These are phyloP conservation scores for Fusarium brachygibbosum DNA, from an alignment of 2,329 filamentous ascomycete genomes.

Conservation along the genomic window DNA sequence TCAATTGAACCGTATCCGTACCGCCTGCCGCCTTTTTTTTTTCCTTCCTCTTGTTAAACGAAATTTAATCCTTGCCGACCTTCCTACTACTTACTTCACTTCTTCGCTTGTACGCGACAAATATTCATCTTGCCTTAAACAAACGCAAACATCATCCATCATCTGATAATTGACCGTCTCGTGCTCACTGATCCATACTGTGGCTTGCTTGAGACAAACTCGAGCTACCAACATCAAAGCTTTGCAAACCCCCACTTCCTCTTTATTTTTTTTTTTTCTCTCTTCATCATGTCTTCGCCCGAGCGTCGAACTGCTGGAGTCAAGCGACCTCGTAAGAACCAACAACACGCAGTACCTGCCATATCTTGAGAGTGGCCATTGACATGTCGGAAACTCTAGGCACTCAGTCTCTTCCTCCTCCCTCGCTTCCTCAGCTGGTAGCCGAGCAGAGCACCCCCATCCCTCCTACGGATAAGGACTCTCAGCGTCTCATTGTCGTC, in stretches of 20 bases:
- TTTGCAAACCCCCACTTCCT: conserved; percentile 19
- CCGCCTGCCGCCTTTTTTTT: conserved; percentile 14
- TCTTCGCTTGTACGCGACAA: conserved; percentile 21
- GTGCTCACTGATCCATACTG: conserved; percentile 16
- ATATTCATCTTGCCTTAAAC: neutral
- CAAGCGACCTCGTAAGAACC: conserved; percentile 60
- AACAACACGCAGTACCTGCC: conserved; percentile 5
- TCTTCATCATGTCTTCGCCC: conserved; percentile 56
- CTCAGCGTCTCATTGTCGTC: conserved; percentile 92
- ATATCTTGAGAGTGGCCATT: conserved; percentile 23
- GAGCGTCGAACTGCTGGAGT: conserved; percentile 57
- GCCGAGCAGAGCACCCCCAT: conserved; percentile 94
- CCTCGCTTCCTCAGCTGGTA: conserved; percentile 89
- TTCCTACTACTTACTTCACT: neutral
- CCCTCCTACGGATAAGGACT: conserved; percentile 86
- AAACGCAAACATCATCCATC: neutral
- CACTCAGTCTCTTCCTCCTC: conserved; percentile 95
- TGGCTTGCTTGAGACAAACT: conserved; percentile 17
- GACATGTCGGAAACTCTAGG: conserved; percentile 62
- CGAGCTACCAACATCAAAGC: conserved; percentile 27
- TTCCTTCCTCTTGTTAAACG: conserved; percentile 4
- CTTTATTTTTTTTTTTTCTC: conserved; percentile 15
- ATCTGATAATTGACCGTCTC: neutral
- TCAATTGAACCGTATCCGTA: conserved; percentile 8
- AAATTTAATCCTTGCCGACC: conserved; percentile 25